Conservation (phyloP, 805 yeast species). For the Saccharomycopsis sp. region DNA sequence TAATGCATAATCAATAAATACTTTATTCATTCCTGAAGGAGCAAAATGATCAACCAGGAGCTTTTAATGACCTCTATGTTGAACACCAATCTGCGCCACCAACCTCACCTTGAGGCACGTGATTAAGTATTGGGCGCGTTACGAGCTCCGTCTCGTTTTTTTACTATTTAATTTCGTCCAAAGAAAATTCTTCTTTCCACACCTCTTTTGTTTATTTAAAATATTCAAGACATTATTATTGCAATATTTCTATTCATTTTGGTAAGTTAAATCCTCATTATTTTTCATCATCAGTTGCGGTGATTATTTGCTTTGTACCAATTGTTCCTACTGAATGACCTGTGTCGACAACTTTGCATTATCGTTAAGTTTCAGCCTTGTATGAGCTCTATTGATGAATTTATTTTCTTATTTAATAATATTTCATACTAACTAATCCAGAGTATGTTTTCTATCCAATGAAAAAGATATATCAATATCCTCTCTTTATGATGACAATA, state of each 20-base stretch:
- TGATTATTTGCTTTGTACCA: conserved; percentile 21
- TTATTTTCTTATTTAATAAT: too few relatives aligned
- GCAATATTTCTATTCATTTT: neutral
- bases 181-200: neutral
- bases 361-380: conserved; percentile 23
- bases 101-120: too few relatives aligned
- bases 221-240: too few relatives aligned
- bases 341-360: conserved; percentile 20
- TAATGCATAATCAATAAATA: too few relatives aligned
- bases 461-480: neutral
- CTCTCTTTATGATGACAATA: conserved; percentile 17
- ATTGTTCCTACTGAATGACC: conserved; percentile 22
- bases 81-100: too few relatives aligned
- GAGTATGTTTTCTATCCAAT: neutral
- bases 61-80: too few relatives aligned
- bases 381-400: conserved; percentile 15
- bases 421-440: conserved; percentile 1
- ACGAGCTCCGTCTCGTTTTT: too few relatives aligned
- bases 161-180: too few relatives aligned
- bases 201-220: too few relatives aligned
- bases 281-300: neutral
- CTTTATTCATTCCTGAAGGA: too few relatives aligned
- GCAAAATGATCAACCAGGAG: too few relatives aligned
- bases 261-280: neutral
- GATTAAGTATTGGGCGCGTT: too few relatives aligned